Base-by-base conservation (phyloP, 768 basidiomycete genomes). In the Trametes cinnabarina region DNA sequence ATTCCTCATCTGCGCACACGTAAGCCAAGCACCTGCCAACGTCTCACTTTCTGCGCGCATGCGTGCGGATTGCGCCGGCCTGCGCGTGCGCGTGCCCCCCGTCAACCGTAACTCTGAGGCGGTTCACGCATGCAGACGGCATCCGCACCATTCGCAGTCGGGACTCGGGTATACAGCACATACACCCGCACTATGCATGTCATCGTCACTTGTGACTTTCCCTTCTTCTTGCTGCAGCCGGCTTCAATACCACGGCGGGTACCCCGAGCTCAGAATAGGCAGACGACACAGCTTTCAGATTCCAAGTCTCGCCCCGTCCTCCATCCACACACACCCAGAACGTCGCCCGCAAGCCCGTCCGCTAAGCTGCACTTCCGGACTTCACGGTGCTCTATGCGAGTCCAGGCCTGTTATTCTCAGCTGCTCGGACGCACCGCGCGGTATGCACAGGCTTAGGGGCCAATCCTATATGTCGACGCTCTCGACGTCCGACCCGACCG, bases 181-280 rank as follows among this genome's bases (percentile, higher is more conserved):
- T 15, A 15, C n/a, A n/a, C n/a, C n/a, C n/a, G n/a, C n/a, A n/a
- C n/a, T n/a, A n/a, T n/a, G n/a, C n/a, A n/a, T n/a, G n/a, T n/a
- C n/a, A n/a, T n/a, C n/a, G n/a, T n/a, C n/a, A n/a, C n/a, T n/a
- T n/a, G n/a, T n/a, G n/a, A n/a, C n/a, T n/a, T n/a, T n/a, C n/a
- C n/a, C n/a, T n/a, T n/a, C n/a, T n/a, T n/a, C n/a, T n/a, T n/a
- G n/a, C n/a, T n/a, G n/a, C n/a, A n/a, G n/a, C n/a, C n/a, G n/a
- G n/a, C n/a, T n/a, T n/a, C n/a, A n/a, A n/a, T n/a, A n/a, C n/a
- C n/a, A n/a, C n/a, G n/a, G n/a, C n/a, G n/a, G n/a, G n/a, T n/a
- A n/a, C n/a, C n/a, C n/a, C n/a, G n/a, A n/a, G n/a, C 10, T 42
- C 20, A 43, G 54, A 47, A 55, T 55, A 47, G 53, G 34, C 37